These are phyloP conservation scores for Ceratorhiza oryzae-sativae DNA, from an alignment of 1,284 basidiomycete species.

Conservation along the genomic window DNA sequence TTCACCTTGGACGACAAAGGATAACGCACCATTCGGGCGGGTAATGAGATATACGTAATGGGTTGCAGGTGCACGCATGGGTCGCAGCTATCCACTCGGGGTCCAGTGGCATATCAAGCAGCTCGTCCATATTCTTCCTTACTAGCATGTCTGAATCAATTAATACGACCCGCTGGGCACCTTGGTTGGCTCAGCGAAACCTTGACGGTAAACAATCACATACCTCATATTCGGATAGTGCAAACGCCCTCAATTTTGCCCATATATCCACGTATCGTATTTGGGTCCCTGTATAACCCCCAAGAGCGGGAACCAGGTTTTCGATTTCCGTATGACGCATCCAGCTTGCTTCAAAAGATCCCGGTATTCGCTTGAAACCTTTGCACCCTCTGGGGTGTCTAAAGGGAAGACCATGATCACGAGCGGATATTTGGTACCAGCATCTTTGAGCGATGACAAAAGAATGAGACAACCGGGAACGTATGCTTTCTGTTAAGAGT, in stretches of 20 bases:
- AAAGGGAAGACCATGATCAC: constrained; percentile 79
- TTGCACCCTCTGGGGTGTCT: constrained; percentile 52
- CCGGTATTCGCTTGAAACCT: constrained; percentile 54
- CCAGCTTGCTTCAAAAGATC: constrained; percentile 62
- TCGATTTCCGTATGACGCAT: constrained; percentile 67
- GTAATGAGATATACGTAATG: constrained; percentile 81
- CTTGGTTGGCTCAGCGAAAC: background rate
- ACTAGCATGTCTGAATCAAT: constrained; percentile 94
- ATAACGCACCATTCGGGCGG: constrained; percentile 82
- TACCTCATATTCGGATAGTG: constrained; percentile 77
- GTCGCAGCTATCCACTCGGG: constrained; percentile 81
- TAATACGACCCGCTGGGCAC: constrained; percentile 75
- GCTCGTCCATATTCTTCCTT: constrained; percentile 87
- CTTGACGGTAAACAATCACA: constrained; percentile 44
- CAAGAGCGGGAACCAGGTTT: constrained; percentile 60
- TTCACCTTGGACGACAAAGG: background rate
- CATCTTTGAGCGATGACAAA: constrained; percentile 68
- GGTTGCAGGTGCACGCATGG: constrained; percentile 95
- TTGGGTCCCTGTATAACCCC: constrained; percentile 63
- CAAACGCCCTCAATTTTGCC: constrained; percentile 87
- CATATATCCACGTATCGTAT: constrained; percentile 83
- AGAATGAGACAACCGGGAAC: constrained; percentile 79
- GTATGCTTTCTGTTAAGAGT: constrained; percentile 56
- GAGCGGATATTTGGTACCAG: constrained; percentile 76
- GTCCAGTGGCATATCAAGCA: constrained; percentile 64